Evolutionary conservation across 345 rosid species (phyloP), one percentile per base, ranked within the genome.

Genomic region (Sisymbrium irio): DNA sequence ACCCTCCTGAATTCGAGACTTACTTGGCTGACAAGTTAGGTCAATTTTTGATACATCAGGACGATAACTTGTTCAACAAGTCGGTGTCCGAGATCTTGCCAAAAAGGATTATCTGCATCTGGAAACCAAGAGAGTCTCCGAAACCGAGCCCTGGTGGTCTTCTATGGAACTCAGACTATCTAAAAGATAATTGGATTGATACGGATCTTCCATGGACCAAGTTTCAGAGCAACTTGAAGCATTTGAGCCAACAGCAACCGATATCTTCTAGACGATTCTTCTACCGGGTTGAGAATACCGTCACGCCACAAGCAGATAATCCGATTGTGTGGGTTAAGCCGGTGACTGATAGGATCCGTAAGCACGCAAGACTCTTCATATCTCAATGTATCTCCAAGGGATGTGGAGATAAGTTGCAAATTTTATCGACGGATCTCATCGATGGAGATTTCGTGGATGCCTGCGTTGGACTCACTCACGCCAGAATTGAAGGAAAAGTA

Each of bases 401-500:
- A 20, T 75, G 75, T 46, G 81, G 69, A 1, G 87, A 87, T 70
- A 74, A 71, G 78, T 67, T 93, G 78, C 98, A 90, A 86, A 77
- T 93, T 39, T 79, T 85, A 12, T 91, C 97, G 0, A 93, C 98
- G 0, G 97, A 91, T 77, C 86, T 93, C 33, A 89, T 93, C 5
- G 97, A 86, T 5, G 89, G 47, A 46, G 97, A 91, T 76, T 93
- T 93, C 44, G 86, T 93, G 0, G 91, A 91, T 74, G 96, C 98
- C 0, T 91, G 97, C 27, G 86, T 80, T 9, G 96, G 92, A 8
- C 60, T 91, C 8, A 87, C 97, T 11, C 62, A 63, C 6, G 93
- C 93, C 6, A 86, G 96, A 78, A 46, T 86, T 25, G 84, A 86
- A 74, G 89, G 92, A 19, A 81, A 77, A 76, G 82, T 84, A 41